These are phyloP conservation scores for Vitis hybrid DNA, from an alignment of 177 flowering plant genomes.

Conservation along the genomic window DNA sequence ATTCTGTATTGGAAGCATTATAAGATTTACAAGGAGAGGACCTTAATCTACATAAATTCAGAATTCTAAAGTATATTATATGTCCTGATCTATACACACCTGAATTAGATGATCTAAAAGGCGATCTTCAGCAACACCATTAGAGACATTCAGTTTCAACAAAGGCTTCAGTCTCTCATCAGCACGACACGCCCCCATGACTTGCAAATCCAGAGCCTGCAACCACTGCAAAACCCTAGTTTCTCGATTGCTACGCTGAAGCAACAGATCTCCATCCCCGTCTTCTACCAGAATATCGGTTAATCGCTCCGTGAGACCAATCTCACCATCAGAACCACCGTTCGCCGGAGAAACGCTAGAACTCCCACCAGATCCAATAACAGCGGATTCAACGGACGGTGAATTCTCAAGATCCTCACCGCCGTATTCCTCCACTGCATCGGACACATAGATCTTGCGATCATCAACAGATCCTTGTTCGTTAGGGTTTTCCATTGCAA, in stretches of 20 bases:
- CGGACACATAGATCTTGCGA: slow-evolving; percentile 17
- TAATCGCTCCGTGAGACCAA: slow-evolving; percentile 53
- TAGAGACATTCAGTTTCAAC: slow-evolving; percentile 61
- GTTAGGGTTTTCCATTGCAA: slow-evolving; percentile 30
- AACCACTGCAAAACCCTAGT: slow-evolving; percentile 67
- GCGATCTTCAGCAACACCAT: slow-evolving; percentile 71
- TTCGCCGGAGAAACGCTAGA: background rate
- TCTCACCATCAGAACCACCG: slow-evolving; percentile 17
- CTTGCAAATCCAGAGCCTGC: slow-evolving; percentile 85
- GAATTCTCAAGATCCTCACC: slow-evolving; percentile 25
- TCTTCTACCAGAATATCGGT: slow-evolving; percentile 40
- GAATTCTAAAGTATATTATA: background rate
- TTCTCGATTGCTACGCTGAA: slow-evolving; percentile 42
- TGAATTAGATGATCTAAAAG: slow-evolving; percentile 74
- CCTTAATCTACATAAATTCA: background rate
- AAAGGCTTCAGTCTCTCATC: slow-evolving; percentile 95
- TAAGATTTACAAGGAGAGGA: too few relatives aligned
- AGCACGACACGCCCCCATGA: slow-evolving; percentile 84
- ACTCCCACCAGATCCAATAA: slow-evolving; percentile 20
- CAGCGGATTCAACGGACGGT: slow-evolving; percentile 12
- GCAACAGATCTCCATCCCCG: slow-evolving; percentile 67
- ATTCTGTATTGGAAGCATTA: too few relatives aligned
- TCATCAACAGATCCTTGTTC: slow-evolving; percentile 25
- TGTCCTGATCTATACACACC: slow-evolving; percentile 33
- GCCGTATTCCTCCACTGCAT: slow-evolving; percentile 19